These are phyloP conservation scores for Leccinum uliginosum DNA, from an alignment of 768 basidiomycete genomes.

Conservation along the genomic window DNA sequence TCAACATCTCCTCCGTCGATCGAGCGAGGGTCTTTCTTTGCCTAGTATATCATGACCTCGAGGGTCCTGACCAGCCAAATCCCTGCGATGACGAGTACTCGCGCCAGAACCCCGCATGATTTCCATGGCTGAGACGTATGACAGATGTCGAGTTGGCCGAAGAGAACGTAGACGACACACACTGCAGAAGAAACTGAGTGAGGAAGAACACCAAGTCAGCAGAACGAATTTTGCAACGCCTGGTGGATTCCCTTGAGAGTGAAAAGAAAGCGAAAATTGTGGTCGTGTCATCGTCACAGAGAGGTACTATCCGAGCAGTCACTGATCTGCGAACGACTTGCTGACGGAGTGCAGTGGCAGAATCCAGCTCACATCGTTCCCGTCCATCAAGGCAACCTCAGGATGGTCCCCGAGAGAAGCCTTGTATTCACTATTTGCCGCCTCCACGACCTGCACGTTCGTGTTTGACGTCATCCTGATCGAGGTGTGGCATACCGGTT, in stretches of 20 bases:
- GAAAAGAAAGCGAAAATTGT: conserved; percentile 46
- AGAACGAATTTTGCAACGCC: conserved; percentile 68
- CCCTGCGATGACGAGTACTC: conserved; percentile 73
- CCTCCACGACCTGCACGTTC: conserved; percentile 35
- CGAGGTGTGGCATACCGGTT: conserved; percentile 54
- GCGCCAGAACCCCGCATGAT: conserved; percentile 53
- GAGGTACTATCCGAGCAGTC: conserved; percentile 13
- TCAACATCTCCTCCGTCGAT: conserved; percentile 62
- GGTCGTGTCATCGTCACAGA: conserved; percentile 28
- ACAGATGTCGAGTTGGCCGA: conserved; percentile 47
- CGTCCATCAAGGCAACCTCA: conserved; percentile 20
- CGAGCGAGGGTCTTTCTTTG: conserved; percentile 80
- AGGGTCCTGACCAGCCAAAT: conserved; percentile 56
- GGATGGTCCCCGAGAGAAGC: conserved; percentile 28
- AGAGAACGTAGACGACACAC: conserved; percentile 86
- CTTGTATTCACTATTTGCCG: conserved; percentile 32
- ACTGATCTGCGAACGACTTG: not conserved
- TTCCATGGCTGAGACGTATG: conserved; percentile 55
- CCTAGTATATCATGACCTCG: conserved; percentile 79
- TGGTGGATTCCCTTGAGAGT: conserved; percentile 52
- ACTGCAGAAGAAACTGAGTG: conserved; percentile 72
- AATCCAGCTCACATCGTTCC: conserved; percentile 25
- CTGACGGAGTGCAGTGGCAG: conserved; percentile 19
- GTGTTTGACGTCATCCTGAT: conserved; percentile 57
- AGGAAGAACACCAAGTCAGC: conserved; percentile 72